Evolutionary conservation across 2,329 filamentous ascomycete species (phyloP).

Genomic region (Nemania sp.): DNA sequence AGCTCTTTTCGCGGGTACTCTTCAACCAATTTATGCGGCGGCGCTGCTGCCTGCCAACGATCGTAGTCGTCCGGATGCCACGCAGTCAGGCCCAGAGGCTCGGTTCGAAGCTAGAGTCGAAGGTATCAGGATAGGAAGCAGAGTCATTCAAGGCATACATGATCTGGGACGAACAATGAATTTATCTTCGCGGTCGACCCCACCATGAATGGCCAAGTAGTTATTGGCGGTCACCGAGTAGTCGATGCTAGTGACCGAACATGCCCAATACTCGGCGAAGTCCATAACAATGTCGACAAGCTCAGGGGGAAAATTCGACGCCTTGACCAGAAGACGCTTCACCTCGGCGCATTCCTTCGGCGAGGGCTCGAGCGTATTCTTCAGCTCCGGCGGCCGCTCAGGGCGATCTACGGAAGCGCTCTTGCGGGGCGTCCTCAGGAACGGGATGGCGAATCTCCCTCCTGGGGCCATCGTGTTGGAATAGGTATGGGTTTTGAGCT

Average conservation of each 20-base stretch:
- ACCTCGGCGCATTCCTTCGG: constrained; percentile 53
- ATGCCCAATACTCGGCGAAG: constrained; percentile 66
- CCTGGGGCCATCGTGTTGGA: constrained; percentile 32
- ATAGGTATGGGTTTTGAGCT: neutral
- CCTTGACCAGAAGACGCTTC: constrained; percentile 52
- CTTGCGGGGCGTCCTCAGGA: constrained; percentile 19
- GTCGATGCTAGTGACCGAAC: constrained; percentile 46
- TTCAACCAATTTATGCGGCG: constrained; percentile 32
- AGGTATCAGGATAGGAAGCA: constrained; percentile 2
- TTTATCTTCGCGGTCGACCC: constrained; percentile 39
- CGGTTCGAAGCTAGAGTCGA: constrained; percentile 44
- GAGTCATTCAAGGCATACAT: neutral
- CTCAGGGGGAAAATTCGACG: constrained; percentile 55
- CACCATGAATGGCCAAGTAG: constrained; percentile 28
- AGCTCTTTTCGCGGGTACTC: constrained; percentile 43
- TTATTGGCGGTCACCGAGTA: constrained; percentile 26
- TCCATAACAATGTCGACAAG: constrained; percentile 62
- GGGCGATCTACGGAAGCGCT: neutral
- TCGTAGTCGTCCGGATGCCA: constrained; percentile 35
- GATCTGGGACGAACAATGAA: constrained; percentile 45
- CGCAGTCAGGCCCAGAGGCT: constrained; percentile 46
- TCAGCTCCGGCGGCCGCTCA: constrained; percentile 15
- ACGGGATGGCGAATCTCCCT: constrained; percentile 26
- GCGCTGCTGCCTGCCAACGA: constrained; percentile 32
- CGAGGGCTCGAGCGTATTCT: constrained; percentile 26